Evolutionary conservation across 352 stramenopile species (phyloP).

Genomic region (Phytopythium ostracodes): DNA sequence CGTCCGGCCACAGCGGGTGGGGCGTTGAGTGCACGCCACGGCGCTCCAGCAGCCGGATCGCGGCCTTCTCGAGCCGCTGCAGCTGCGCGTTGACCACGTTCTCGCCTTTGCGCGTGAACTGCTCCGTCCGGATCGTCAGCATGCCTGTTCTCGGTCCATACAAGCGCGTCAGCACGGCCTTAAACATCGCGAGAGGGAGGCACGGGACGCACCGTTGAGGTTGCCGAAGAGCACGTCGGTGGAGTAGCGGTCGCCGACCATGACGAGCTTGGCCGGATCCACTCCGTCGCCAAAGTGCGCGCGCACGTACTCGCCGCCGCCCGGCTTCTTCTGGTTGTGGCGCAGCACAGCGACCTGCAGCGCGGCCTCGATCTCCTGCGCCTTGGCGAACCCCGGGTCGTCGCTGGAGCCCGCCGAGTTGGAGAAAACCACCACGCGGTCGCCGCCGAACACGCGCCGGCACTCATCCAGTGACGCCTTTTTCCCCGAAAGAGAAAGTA

Average conservation of each 20-base stretch:
- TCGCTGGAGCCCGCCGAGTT: constrained; percentile 94
- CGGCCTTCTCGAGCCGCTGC: constrained; percentile 63
- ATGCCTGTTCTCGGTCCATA: too few relatives aligned
- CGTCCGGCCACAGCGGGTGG: constrained; percentile 38
- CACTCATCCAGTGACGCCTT: constrained; percentile 66
- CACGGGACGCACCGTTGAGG: too few relatives aligned
- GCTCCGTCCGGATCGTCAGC: constrained; percentile 94
- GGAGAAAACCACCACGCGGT: constrained; percentile 92
- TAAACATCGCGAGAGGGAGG: too few relatives aligned
- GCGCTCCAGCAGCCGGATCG: constrained; percentile 42
- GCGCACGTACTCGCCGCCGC: constrained; percentile 85
- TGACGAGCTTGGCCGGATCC: constrained; percentile 83
- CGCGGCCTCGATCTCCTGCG: constrained; percentile 68
- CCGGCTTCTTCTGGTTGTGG: constrained; percentile 94
- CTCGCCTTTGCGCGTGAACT: constrained; percentile 64
- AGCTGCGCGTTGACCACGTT: constrained; percentile 61
- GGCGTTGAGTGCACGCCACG: constrained; percentile 33
- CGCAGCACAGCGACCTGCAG: constrained; percentile 87
- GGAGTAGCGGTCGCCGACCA: constrained; percentile 96
- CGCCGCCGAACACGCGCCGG: constrained; percentile 86
- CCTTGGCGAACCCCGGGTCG: constrained; percentile 82
- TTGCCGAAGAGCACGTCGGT: constrained; percentile 98
- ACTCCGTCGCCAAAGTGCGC: constrained; percentile 74
- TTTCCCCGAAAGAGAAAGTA: too few relatives aligned
- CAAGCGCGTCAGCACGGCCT: too few relatives aligned